Percentiles rank a stretch among this genome's conserved stretches.
phyloP scores from a whole-genome alignment of 176 grass and related monocot genomes.

The Luzula sylvatica region DNA sequence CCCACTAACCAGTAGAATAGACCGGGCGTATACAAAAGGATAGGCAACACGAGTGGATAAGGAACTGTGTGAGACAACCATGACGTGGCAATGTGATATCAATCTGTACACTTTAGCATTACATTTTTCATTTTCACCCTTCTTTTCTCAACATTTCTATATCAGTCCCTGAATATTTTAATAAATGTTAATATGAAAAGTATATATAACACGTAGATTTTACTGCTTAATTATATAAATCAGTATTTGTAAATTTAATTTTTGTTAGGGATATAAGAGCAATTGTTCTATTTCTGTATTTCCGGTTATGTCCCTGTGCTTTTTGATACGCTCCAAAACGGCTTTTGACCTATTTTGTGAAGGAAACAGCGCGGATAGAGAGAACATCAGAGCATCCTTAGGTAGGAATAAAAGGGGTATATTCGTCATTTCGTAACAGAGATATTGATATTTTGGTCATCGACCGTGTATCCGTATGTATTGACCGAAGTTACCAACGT shows the following conservation, averaged over 20 bases:
- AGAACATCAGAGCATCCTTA: background rate
- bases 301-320: background rate
- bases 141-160: background rate
- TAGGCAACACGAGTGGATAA: constrained; percentile 39
- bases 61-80: background rate
- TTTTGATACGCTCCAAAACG: constrained; percentile 10
- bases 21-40: background rate
- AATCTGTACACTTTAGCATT: background rate
- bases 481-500: background rate
- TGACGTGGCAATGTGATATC: constrained; percentile 29
- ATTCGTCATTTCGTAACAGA: background rate
- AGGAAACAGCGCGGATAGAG: constrained; percentile 18
- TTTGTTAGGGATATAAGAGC: background rate
- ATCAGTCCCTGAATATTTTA: background rate
- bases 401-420: background rate
- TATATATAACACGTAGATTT: background rate
- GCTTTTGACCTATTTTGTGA: background rate
- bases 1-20: background rate
- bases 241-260: background rate
- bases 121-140: constrained; percentile 11
- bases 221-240: background rate
- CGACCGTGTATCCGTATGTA: background rate
- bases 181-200: background rate
- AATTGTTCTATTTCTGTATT: background rate
- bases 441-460: constrained; percentile 9